Evolutionary conservation across 2,329 filamentous ascomycete species (phyloP).

Genomic region (Pseudonectria foliicola): DNA sequence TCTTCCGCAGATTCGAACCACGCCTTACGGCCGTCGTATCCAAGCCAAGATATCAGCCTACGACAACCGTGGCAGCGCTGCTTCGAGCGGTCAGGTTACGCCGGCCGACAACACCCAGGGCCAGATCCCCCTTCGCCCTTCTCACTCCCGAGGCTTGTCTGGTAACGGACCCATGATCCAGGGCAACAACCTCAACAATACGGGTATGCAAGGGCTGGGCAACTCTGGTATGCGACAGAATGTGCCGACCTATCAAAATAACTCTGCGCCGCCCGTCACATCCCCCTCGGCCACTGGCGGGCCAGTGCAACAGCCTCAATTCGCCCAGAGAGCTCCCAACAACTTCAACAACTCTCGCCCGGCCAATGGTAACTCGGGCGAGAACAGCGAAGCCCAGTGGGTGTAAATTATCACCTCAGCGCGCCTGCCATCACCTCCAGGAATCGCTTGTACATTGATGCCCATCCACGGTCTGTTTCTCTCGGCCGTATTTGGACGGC

Average conservation of each 20-base stretch:
- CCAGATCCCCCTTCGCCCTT: constrained; percentile 43
- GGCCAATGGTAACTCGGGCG: constrained; percentile 17
- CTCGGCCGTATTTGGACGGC: constrained; percentile 16
- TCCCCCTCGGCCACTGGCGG: constrained; percentile 16
- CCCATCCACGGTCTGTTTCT: constrained; percentile 14
- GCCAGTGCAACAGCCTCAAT: constrained; percentile 23
- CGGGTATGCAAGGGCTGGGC: constrained; percentile 13
- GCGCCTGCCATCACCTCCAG: constrained; percentile 15
- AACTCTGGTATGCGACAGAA: constrained; percentile 24
- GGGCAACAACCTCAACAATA: constrained; percentile 20
- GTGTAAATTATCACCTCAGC: constrained; percentile 26
- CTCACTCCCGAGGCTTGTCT: constrained; percentile 36
- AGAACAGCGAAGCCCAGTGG: constrained; percentile 32
- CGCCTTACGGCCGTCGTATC: constrained; percentile 90
- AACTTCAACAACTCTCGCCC: constrained; percentile 19
- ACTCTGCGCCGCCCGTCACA: constrained; percentile 25
- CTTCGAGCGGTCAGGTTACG: constrained; percentile 43
- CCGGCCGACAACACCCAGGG: constrained; percentile 47
- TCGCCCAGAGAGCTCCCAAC: constrained; percentile 20
- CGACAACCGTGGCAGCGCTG: constrained; percentile 40
- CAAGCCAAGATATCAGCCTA: constrained; percentile 73
- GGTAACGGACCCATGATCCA: constrained; percentile 32
- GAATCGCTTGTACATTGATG: constrained; percentile 29
- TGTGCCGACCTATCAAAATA: constrained; percentile 29
- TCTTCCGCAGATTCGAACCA: constrained; percentile 76